Percentiles rank a stretch among this genome's conserved stretches.
Conservation (phyloP, 148 eudicot genomes). For the Rhododendron vialii region DNA sequence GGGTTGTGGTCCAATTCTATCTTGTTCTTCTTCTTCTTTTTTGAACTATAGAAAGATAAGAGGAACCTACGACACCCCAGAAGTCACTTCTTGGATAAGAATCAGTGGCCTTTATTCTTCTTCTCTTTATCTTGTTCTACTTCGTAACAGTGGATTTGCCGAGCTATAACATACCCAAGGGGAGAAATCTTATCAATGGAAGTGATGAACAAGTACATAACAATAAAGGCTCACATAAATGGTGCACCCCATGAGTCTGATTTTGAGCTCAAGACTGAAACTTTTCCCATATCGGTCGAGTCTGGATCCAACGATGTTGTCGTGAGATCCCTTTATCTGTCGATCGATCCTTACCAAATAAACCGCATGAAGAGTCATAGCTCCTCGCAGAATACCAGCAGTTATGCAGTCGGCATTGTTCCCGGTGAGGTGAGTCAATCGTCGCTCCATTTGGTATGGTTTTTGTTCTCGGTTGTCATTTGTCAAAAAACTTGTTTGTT, state of each 20-base stretch:
- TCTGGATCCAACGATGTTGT: slow-evolving; percentile 7
- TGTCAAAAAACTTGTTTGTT: background rate
- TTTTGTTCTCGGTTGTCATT: background rate
- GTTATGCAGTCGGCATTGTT: background rate
- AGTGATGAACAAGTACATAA: slow-evolving; percentile 3
- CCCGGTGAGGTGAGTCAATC: slow-evolving; percentile 9
- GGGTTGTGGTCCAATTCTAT: no score
- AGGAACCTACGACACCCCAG: no score
- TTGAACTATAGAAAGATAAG: no score
- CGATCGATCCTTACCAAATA: slow-evolving; percentile 15
- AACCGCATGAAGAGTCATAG: slow-evolving; percentile 14
- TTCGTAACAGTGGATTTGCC: background rate
- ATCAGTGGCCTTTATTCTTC: background rate
- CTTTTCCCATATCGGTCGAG: slow-evolving; percentile 1
- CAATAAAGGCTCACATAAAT: slow-evolving; percentile 6
- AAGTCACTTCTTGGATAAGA: background rate
- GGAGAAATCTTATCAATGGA: background rate
- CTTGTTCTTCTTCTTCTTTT: no score
- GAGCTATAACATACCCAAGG: background rate
- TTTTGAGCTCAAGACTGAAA: slow-evolving; percentile 9
- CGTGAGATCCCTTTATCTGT: slow-evolving; percentile 5
- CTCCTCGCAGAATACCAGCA: background rate
- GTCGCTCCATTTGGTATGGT: background rate
- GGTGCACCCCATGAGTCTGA: slow-evolving; percentile 14
- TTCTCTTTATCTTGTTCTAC: background rate